phyloP scores from a whole-genome alignment of 257 asterid species.

The Apocynum venetum region DNA sequence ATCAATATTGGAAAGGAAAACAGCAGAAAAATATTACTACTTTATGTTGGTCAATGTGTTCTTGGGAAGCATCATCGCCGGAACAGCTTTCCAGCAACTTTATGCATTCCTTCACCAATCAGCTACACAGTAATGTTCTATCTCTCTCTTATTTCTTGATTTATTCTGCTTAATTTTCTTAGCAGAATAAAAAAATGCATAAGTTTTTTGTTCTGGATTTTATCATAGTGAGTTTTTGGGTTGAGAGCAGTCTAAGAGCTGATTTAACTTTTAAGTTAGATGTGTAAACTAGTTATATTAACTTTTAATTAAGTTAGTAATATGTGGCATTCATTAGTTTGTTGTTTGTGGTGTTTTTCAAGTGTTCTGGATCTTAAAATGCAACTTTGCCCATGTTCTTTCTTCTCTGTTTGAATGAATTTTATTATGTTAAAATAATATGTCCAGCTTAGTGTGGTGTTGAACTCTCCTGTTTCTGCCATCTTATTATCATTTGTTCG shows the following conservation, averaged over 20 bases:
- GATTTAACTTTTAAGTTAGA: no score
- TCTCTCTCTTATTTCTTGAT: neutral
- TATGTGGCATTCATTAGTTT: no score
- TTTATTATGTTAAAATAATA: neutral
- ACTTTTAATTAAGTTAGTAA: no score
- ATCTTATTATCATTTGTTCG: no score
- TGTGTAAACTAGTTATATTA: no score
- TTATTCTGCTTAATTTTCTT: neutral
- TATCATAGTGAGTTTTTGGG: neutral
- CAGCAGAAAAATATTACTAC: conserved; percentile 92
- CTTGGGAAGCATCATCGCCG: conserved; percentile 88
- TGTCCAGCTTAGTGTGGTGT: no score
- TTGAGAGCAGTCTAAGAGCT: neutral
- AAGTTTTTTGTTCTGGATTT: neutral
- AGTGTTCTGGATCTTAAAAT: neutral
- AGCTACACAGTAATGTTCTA: conserved; percentile 63
- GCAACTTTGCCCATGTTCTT: neutral
- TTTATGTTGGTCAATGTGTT: conserved; percentile 94
- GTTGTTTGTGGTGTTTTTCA: no score
- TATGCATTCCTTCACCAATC: conserved; percentile 86
- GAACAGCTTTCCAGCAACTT: conserved; percentile 97
- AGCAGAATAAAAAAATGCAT: neutral
- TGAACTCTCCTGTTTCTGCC: no score
- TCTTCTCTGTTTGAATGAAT: neutral
- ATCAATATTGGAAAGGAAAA: conserved; percentile 72